phyloP scores from a whole-genome alignment of 371 early-diverging fungal genomes.

The Syncephalis plumigaleata region DNA sequence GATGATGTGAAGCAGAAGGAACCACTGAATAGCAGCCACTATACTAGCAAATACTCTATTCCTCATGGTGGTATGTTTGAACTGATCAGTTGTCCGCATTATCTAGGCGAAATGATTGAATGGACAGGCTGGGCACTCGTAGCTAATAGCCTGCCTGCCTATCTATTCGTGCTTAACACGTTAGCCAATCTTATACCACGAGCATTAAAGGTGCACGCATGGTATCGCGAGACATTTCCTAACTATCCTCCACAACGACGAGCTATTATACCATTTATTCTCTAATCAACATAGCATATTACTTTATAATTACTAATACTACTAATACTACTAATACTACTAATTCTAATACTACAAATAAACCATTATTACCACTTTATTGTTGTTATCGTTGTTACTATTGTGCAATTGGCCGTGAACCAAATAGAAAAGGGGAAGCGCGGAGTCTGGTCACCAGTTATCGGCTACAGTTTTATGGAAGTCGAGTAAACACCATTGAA shows the following conservation, averaged over 20 bases:
- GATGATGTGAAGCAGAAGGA: no score
- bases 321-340: no score
- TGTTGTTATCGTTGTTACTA: no score
- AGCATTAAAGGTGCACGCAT: slow-evolving; percentile 29
- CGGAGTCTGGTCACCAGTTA: no score
- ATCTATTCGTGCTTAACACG: slow-evolving; percentile 26
- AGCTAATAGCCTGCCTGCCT: slow-evolving; percentile 23
- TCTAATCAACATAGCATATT: slow-evolving; percentile 12
- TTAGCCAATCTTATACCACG: slow-evolving; percentile 38
- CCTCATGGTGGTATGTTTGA: slow-evolving; percentile 33
- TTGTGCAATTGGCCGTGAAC: no score
- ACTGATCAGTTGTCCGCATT: slow-evolving; percentile 42
- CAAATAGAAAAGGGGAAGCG: no score
- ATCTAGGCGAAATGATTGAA: slow-evolving; percentile 37
- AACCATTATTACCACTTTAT: no score
- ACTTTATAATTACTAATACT: no score
- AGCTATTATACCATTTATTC: slow-evolving; percentile 38
- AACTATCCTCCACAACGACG: slow-evolving; percentile 26
- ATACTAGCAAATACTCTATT: slow-evolving; percentile 19
- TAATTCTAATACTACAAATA: no score
- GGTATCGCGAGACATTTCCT: slow-evolving; percentile 31
- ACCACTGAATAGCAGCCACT: background rate
- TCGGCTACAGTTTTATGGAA: no score
- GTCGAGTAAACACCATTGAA: no score
- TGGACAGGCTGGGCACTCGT: slow-evolving; percentile 43